Conservation (phyloP, 352 stramenopile genomes). For the Globisporangium irregulare region DNA sequence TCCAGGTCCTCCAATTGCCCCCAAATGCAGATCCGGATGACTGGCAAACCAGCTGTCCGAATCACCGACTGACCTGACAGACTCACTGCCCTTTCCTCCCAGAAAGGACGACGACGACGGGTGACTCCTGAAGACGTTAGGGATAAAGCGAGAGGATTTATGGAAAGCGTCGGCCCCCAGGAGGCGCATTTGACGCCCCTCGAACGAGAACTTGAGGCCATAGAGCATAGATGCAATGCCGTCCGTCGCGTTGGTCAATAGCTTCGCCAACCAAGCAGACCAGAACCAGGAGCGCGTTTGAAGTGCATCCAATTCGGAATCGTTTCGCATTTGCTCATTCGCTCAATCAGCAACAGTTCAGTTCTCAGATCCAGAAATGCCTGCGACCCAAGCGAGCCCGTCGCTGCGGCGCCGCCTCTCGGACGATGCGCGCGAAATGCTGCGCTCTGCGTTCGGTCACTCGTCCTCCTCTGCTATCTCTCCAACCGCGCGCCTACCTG, state of each 20-base stretch:
- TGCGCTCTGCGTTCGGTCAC: conserved; percentile 34
- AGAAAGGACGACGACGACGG: not conserved
- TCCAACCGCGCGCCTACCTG: not conserved
- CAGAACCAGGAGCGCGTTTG: not conserved
- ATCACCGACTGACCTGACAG: not conserved
- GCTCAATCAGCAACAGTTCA: not conserved
- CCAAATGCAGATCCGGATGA: not conserved
- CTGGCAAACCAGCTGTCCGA: not conserved
- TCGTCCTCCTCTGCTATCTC: not conserved
- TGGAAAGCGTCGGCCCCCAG: not conserved
- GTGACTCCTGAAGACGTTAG: not conserved
- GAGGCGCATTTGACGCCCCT: not conserved
- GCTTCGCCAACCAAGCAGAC: not conserved
- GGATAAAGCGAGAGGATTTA: not conserved
- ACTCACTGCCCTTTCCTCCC: not conserved
- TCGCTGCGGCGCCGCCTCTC: conserved; percentile 49
- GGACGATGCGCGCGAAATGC: conserved; percentile 51
- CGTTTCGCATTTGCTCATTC: not conserved
- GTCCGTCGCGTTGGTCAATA: not conserved
- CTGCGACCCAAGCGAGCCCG: conserved; percentile 45
- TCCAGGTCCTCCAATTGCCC: too few relatives aligned
- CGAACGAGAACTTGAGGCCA: not conserved
- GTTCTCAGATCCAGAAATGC: conserved; percentile 28
- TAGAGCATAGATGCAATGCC: not conserved
- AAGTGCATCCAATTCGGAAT: conserved; percentile 6